Evolutionary conservation across 805 yeast genomes (phyloP), one percentile per base, ranked within the genome.

Genomic region (Barnettozyma wickerhamii): DNA sequence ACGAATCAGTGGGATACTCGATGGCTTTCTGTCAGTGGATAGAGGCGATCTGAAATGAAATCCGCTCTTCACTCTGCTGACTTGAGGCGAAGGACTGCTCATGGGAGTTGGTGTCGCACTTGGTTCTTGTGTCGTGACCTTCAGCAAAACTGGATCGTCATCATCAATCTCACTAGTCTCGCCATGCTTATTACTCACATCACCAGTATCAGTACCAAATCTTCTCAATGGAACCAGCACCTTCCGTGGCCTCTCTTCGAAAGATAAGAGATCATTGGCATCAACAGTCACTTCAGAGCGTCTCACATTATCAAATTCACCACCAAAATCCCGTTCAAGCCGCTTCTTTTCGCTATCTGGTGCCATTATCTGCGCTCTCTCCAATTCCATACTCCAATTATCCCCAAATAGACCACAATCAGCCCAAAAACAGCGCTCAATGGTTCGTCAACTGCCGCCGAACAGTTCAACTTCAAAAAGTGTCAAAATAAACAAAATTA

Each of bases 251-350:
- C 14, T 20, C 14, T 15, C 24, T 12, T 26, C 10, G 17, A 13
- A 43, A 6, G 37, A 19, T 4, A 50, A 42, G 6, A 50, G 29
- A 9, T 30, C 31, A 13, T 41, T 37, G 9, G 35, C 43, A 34
- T 38, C 30, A 4, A 46, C 55, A 4, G 39, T 27, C 13, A 45
- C 14, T 7, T 28, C 26, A 2, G 57, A 43, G n/a, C 45, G 40
- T 39, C 58, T 41, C 10, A 55, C 34, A 7, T 35, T 29, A 10
- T 32, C 44, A 31, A 55, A 53, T 42, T 55, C 59, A 4, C 50
- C 51, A 9, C 42, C 46, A 21, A 52, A 48, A 35, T 55, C 59
- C 19, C 17, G 21, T 18, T 44, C 52, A 7, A 49, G 40, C 6
- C 15, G 10, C 12, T 5, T n/a, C 30, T 26, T 24, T 19, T 29